Base-by-base conservation (phyloP, 202 grass and related monocot species). In the Carex sylvatica region DNA sequence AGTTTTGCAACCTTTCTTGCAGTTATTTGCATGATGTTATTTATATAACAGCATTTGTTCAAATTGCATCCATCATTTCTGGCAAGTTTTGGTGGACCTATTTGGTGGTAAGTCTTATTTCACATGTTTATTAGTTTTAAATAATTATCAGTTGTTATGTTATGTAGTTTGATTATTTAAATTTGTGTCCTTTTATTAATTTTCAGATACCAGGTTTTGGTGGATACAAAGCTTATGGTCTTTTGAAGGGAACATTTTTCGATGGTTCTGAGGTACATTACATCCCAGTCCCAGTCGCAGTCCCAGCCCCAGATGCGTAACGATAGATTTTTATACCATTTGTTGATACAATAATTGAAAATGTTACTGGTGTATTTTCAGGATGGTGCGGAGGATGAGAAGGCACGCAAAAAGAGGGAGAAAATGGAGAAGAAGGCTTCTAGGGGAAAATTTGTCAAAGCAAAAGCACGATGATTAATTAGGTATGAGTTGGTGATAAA, bases 51-150 rank as follows among this genome's bases (percentile, higher is more conserved):
- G 79, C 83, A 4, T 99, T 99, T 88, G 96, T 99, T 55, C 93
- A 96, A 63, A 77, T 96, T 56, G 86, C 75, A 64, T 96, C 96
- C 64, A 93, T 99, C 79, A 85, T 96, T 85, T 96, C 91, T 85
- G 96, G 65, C 81, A 99, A 99, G 70, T 92, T 99, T 89, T 99
- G 93, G 96, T 99, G 89, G 96, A 95, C 91, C 53, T 99, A 93
- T 82, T 47, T 93, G 71, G 93, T 96, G 91, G 96, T 99, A 92
- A 85, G 89, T 89, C 80, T 77, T 30, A 72, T 46, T 56, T 85
- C 47, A 61, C 61, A 26, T 54, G 23, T 73, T 74, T 69, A 74
- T 74, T 75, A 74, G 61, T 82, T 18, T 18, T 70, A 78, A 28
- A 28, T 28, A 28, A 60, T 86, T 81, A 11, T 3, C 9, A 30